phyloP scores from a whole-genome alignment of 805 yeast genomes.

The Metschnikowia henanensis region DNA sequence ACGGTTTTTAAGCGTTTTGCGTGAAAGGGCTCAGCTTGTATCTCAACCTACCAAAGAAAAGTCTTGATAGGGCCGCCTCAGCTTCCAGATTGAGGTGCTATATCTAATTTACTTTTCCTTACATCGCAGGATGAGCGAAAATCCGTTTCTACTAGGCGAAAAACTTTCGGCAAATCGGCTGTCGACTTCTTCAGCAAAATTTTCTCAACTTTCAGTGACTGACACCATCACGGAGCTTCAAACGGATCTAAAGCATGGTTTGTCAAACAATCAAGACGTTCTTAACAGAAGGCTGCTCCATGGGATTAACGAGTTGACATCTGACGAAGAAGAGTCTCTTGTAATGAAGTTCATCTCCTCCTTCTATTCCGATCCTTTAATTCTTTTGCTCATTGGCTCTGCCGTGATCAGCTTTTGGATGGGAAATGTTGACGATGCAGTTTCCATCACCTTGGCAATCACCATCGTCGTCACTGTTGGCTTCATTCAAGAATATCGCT shows the following conservation, averaged over 20 bases:
- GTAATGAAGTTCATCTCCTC: conserved; percentile 71
- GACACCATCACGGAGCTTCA: conserved; percentile 62
- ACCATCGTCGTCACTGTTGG: conserved; percentile 95
- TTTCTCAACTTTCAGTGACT: conserved; percentile 59
- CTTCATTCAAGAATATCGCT: conserved; percentile 93
- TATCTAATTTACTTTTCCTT: not conserved
- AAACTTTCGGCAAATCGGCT: conserved; percentile 19
- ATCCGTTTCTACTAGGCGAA: conserved; percentile 33
- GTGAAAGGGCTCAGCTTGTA: too few species aligned
- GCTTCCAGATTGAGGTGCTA: not conserved
- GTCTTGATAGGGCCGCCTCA: not conserved
- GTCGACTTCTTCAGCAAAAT: conserved; percentile 61
- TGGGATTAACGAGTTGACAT: conserved; percentile 77
- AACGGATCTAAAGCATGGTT: conserved; percentile 62
- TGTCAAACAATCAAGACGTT: conserved; percentile 69
- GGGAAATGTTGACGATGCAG: conserved; percentile 97
- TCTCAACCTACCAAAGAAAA: too few species aligned
- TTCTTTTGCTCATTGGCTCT: conserved; percentile 83
- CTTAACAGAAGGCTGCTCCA: conserved; percentile 67
- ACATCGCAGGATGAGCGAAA: conserved; percentile 34
- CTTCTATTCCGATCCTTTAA: conserved; percentile 90
- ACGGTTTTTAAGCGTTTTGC: not conserved
- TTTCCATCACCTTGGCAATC: conserved; percentile 91
- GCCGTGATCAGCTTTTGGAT: conserved; percentile 83
- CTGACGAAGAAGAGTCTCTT: conserved; percentile 77